phyloP scores from a whole-genome alignment of 345 rosid species.

The Brassica juncea region DNA sequence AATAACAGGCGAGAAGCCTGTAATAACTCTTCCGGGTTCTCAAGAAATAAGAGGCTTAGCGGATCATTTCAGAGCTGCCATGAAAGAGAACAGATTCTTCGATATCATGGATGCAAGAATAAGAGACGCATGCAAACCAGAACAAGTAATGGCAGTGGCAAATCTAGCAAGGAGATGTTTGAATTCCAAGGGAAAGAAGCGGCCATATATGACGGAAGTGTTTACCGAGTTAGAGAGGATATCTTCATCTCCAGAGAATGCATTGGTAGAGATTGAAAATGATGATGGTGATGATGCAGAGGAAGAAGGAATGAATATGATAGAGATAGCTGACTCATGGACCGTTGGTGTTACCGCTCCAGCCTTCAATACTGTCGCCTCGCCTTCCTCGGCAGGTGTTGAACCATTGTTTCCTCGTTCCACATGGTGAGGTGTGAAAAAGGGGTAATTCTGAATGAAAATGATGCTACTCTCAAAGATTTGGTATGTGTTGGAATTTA shows the following conservation, averaged over 20 bases:
- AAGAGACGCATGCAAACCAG: constrained; percentile 12
- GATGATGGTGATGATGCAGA: background rate
- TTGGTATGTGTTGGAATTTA: background rate
- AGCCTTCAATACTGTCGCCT: background rate
- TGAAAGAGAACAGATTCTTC: background rate
- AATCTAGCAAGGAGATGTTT: constrained; percentile 43
- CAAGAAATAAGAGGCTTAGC: constrained; percentile 16
- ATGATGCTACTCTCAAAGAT: background rate
- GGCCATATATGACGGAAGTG: constrained; percentile 56
- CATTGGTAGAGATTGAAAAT: background rate
- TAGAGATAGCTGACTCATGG: background rate
- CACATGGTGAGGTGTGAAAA: background rate
- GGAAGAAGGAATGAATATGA: constrained; percentile 14
- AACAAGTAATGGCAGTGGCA: constrained; percentile 21
- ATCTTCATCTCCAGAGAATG: background rate
- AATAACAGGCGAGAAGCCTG: background rate
- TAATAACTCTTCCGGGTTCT: background rate
- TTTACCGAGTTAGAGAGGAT: constrained; percentile 46
- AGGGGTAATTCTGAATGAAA: background rate
- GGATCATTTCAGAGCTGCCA: background rate
- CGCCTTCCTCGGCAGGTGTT: background rate
- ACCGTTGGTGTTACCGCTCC: constrained; percentile 14
- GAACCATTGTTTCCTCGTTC: background rate
- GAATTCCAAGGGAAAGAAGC: constrained; percentile 49
- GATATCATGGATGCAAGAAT: background rate